Evolutionary conservation across 1,284 basidiomycete species (phyloP).

Genomic region (Microbotryum saponariae): DNA sequence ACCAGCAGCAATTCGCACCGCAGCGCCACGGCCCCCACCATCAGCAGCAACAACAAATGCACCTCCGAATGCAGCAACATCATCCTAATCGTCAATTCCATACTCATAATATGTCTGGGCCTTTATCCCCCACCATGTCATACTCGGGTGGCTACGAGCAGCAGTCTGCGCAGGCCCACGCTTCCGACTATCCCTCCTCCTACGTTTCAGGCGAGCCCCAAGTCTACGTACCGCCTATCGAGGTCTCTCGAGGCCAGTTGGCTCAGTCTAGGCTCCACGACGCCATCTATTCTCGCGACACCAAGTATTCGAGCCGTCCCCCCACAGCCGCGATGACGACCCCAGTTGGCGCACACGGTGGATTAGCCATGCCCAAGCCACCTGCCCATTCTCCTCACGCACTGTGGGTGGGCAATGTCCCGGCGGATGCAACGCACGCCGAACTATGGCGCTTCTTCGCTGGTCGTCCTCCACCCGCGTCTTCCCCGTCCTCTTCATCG

Average conservation of each 20-base stretch:
- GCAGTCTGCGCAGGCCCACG: too few species aligned
- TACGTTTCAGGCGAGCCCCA: background rate
- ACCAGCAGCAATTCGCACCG: too few species aligned
- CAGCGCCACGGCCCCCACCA: too few species aligned
- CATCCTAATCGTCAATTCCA: too few species aligned
- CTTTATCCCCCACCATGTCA: too few species aligned
- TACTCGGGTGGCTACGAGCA: too few species aligned
- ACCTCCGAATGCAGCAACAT: too few species aligned
- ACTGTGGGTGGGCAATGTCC: conserved; percentile 68
- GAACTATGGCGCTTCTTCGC: conserved; percentile 85
- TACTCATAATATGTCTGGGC: too few species aligned
- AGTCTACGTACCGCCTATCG: conserved; percentile 3
- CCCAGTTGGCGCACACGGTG: background rate
- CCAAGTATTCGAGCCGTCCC: background rate
- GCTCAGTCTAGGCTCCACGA: conserved; percentile 27
- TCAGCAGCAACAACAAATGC: too few species aligned
- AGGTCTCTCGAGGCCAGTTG: conserved; percentile 27
- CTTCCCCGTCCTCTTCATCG: conserved; percentile 6
- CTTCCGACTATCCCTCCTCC: too few species aligned
- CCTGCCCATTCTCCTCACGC: conserved; percentile 33
- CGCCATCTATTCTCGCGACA: conserved; percentile 1
- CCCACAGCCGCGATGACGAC: conserved; percentile 1
- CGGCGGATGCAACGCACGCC: conserved; percentile 68
- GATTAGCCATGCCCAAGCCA: conserved; percentile 29
- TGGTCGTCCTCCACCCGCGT: conserved; percentile 36